Evolutionary conservation across 148 eudicot species (phyloP).

Genomic region (Drosera capensis): DNA sequence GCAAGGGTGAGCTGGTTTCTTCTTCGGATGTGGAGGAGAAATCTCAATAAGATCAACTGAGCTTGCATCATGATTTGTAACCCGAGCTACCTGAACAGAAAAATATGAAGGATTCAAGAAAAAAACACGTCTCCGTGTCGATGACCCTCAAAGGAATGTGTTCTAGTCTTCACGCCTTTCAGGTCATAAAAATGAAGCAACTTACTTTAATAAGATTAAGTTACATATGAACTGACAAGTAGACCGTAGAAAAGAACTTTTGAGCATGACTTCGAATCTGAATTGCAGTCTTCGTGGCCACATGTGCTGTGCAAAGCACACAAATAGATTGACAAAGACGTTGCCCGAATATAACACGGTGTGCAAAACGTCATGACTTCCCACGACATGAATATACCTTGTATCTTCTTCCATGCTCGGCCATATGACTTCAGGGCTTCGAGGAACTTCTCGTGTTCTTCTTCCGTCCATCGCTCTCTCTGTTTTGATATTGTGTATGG

Average conservation of each 20-base stretch:
- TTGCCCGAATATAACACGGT: too few species aligned
- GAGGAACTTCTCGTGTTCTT: slow-evolving; percentile 77
- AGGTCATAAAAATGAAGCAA: slow-evolving; percentile 20
- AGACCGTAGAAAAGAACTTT: slow-evolving; percentile 88
- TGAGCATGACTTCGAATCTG: slow-evolving; percentile 96
- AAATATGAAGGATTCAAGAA: slow-evolving; percentile 8
- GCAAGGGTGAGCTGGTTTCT: slow-evolving; percentile 79
- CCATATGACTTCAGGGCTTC: slow-evolving; percentile 83
- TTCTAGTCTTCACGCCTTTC: slow-evolving; percentile 23
- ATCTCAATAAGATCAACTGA: slow-evolving; percentile 50
- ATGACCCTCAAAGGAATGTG: slow-evolving; percentile 13
- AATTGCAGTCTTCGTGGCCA: slow-evolving; percentile 90
- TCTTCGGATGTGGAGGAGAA: slow-evolving; percentile 92
- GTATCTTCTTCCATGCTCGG: slow-evolving; percentile 76
- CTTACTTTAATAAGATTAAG: slow-evolving; percentile 31
- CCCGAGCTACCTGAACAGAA: slow-evolving; percentile 53
- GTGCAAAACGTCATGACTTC: neutral
- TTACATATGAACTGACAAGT: slow-evolving; percentile 25
- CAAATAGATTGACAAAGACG: slow-evolving; percentile 5
- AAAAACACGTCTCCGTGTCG: neutral
- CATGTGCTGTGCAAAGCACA: slow-evolving; percentile 43
- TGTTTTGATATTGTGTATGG: slow-evolving; percentile 86
- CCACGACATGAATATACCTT: too few species aligned
- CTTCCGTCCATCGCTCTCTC: slow-evolving; percentile 92
- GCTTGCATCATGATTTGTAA: slow-evolving; percentile 25